Evolutionary conservation across 306 rosid genomes (phyloP).

Genomic region (Casuarina cunninghamiana): DNA sequence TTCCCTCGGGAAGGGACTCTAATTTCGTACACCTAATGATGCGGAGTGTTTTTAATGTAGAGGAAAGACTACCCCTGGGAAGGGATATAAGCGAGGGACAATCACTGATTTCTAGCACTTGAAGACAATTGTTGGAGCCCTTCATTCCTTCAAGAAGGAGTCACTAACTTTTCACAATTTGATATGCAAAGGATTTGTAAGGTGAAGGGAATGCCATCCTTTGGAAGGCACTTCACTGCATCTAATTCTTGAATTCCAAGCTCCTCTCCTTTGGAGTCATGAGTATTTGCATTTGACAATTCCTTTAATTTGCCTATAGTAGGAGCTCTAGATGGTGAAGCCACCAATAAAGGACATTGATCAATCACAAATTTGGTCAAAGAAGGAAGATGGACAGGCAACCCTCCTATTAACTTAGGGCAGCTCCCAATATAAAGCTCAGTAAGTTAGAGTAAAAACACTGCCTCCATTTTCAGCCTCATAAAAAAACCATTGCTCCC

Average conservation of each 20-base stretch:
- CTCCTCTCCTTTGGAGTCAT: too few relatives aligned
- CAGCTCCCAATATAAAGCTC: not conserved
- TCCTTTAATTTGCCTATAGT: too few relatives aligned
- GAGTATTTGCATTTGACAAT: too few relatives aligned
- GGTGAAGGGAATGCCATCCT: too few relatives aligned
- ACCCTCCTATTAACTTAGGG: too few relatives aligned
- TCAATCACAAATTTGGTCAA: not conserved
- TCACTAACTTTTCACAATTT: too few relatives aligned
- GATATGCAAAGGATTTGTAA: too few relatives aligned
- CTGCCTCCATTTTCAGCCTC: not conserved
- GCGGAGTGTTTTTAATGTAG: not conserved
- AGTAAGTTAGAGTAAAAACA: not conserved
- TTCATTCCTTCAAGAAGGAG: not conserved
- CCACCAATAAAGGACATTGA: not conserved
- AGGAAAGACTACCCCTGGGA: not conserved
- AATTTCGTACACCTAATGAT: too few relatives aligned
- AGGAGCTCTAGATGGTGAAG: too few relatives aligned
- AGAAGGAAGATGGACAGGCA: not conserved
- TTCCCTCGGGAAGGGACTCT: not conserved
- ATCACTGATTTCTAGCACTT: not conserved
- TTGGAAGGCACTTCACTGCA: too few relatives aligned
- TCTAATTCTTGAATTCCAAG: too few relatives aligned
- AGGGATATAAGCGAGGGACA: too few relatives aligned
- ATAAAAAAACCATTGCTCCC: not conserved
- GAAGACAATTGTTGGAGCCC: not conserved